Base-by-base conservation (phyloP, 148 eudicot species). In the Rhododendron mucronatum region DNA sequence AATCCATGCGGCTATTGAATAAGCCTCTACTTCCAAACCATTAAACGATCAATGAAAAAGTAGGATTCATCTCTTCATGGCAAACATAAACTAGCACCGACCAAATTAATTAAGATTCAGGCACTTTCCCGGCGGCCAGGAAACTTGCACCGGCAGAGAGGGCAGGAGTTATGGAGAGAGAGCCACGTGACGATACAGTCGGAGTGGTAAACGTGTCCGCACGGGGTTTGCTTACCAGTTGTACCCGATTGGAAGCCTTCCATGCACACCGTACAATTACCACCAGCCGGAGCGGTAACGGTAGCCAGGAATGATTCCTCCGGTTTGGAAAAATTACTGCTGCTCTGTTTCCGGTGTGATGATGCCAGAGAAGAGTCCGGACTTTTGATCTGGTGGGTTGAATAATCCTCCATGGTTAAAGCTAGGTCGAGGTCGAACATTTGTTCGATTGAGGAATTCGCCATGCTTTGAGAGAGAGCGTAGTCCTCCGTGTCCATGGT, bases 191-290 rank as follows among this genome's bases (percentile, higher is more conserved):
- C 33, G 14, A 93, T 91, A 85, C 96, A 93, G 77, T 44, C 82
- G 48, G 82, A 83, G 80, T 93, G 96, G 89, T 89, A 93, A 55
- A 92, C 90, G 87, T 93, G 96, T 50, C 94, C 92, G 7, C 96
- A 93, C 2, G 90, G 87, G 61, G 90, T 87, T 78, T 86, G 88
- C 44, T 90, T 88, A 7, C 88, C 92, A 20, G 8, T 78, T 30
- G 23, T 76, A 3, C 59, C 76, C n/a, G 82, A n/a, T 28, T 77
- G 59, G 84, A 90, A 91, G 1, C 83, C 86, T 88, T 92, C 96
- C 94, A 91, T 89, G 90, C 96, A 93, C 0, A 93, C 90, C 33
- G 91, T 84, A 86, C 96, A 93, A 15, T 71, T 71, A 51, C 81
- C 89, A 5, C 86, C 88, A 50, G 33, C 90, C 39, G 84, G 78